phyloP scores from a whole-genome alignment of 352 stramenopile genomes.

The Phytophthora foliorum region DNA sequence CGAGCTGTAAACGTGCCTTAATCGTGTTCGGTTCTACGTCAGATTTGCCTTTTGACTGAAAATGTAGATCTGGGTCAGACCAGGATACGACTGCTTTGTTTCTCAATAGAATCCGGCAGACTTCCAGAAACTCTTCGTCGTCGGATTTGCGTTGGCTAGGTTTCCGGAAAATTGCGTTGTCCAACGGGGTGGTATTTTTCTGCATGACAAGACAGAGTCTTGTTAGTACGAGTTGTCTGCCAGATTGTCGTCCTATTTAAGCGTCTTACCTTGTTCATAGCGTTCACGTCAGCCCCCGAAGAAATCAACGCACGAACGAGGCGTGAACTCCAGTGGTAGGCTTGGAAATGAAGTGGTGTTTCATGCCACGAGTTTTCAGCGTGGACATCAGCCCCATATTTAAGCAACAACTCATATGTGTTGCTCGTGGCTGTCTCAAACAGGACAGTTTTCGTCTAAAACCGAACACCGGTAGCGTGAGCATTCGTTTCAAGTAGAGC shows the following conservation, averaged over 20 bases:
- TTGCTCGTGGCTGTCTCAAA: constrained; percentile 3
- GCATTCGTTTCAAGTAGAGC: background rate
- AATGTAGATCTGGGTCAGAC: constrained; percentile 5
- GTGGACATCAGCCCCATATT: constrained; percentile 5
- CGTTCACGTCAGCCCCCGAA: constrained; percentile 12
- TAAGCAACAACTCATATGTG: constrained; percentile 9
- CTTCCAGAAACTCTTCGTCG: constrained; percentile 16
- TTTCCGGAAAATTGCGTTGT: constrained; percentile 20
- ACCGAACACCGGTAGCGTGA: background rate
- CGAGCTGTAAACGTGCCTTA: constrained; percentile 13
- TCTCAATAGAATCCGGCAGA: constrained; percentile 9
- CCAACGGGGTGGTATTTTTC: constrained; percentile 12
- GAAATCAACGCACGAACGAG: constrained; percentile 12
- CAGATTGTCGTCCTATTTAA: background rate
- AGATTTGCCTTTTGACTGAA: constrained; percentile 3
- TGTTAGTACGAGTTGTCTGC: background rate
- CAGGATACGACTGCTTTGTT: constrained; percentile 7
- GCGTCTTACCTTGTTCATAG: constrained; percentile 13
- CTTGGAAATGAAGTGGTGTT: constrained; percentile 17
- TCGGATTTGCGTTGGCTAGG: constrained; percentile 10
- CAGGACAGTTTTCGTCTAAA: constrained; percentile 14
- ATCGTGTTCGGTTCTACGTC: background rate
- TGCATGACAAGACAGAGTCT: background rate
- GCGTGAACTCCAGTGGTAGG: constrained; percentile 11
- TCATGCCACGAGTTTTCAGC: constrained; percentile 18